These are phyloP conservation scores for Zygnema circumcarinatum DNA, from an alignment of 139 green algal genomes.

Conservation along the genomic window DNA sequence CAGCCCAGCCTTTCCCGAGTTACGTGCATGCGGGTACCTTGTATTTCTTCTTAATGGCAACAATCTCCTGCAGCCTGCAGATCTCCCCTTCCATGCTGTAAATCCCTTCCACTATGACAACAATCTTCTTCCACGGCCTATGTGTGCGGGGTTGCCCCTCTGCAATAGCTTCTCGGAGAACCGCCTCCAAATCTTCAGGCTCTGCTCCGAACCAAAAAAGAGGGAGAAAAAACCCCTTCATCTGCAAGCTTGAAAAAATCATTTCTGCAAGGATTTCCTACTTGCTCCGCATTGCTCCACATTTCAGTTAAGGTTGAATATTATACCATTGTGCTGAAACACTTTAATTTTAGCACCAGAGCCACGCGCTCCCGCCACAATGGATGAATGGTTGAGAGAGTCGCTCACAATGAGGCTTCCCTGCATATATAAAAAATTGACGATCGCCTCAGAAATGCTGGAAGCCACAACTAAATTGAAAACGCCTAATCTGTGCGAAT, in stretches of 20 bases:
- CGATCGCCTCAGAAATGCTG: too few species aligned
- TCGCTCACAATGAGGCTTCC: slow-evolving; percentile 93
- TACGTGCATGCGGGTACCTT: too few species aligned
- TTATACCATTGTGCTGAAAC: slow-evolving; percentile 66
- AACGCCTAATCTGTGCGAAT: too few species aligned
- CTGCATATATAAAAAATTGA: slow-evolving; percentile 30
- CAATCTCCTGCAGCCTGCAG: slow-evolving; percentile 80
- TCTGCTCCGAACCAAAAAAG: slow-evolving; percentile 59
- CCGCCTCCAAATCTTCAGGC: slow-evolving; percentile 81
- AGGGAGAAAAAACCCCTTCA: too few species aligned
- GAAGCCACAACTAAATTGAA: too few species aligned
- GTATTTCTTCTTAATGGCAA: slow-evolving; percentile 93
- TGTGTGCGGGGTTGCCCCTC: slow-evolving; percentile 91
- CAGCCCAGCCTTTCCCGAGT: too few species aligned
- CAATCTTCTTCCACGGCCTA: slow-evolving; percentile 94
- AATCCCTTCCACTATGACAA: slow-evolving; percentile 97
- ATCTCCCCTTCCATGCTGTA: slow-evolving; percentile 99
- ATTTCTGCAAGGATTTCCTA: too few species aligned
- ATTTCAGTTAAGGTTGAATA: too few species aligned
- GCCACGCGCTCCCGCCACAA: slow-evolving; percentile 84
- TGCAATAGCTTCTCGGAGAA: slow-evolving; percentile 84
- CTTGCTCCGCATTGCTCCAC: too few species aligned
- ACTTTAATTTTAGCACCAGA: slow-evolving; percentile 88
- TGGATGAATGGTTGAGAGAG: slow-evolving; percentile 94
- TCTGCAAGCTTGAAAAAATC: too few species aligned